A percentile compares a stretch with the other conserved stretches of the same genome.
These are phyloP conservation scores for Asterochloris erici DNA, from an alignment of 139 green algal genomes.

Conservation along the genomic window DNA sequence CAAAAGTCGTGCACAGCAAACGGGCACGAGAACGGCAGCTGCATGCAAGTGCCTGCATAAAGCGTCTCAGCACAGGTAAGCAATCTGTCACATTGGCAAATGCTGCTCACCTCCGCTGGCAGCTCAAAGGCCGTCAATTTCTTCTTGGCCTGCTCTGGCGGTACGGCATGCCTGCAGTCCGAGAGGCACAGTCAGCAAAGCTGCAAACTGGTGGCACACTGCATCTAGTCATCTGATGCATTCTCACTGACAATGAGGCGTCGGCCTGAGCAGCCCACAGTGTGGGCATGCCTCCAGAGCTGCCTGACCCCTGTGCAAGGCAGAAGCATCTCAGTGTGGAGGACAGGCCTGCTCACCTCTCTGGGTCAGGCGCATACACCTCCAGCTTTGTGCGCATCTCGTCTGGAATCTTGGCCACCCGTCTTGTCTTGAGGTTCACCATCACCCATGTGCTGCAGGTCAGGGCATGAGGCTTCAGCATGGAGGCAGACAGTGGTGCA, in stretches of 20 bases:
- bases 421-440: slow-evolving; percentile 80
- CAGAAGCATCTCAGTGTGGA: background rate
- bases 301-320: background rate
- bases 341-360: slow-evolving; percentile 9
- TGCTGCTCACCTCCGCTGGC: slow-evolving; percentile 15
- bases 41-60: no score
- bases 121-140: slow-evolving; percentile 54
- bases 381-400: slow-evolving; percentile 51
- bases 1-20: background rate
- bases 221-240: background rate
- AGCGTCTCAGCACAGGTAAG: no score
- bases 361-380: slow-evolving; percentile 34
- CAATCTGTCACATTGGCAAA: background rate
- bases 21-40: background rate
- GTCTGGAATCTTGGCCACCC: slow-evolving; percentile 72
- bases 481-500: no score
- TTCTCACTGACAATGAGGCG: background rate
- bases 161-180: slow-evolving; percentile 27
- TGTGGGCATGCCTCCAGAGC: no score
- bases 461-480: no score
- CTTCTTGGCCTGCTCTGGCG: slow-evolving; percentile 36
- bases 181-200: background rate
- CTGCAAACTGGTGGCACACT: background rate
- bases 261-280: no score
- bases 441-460: slow-evolving; percentile 84